These are phyloP conservation scores for Calonectria pteridis DNA, from an alignment of 2,329 filamentous ascomycete species.

Conservation along the genomic window DNA sequence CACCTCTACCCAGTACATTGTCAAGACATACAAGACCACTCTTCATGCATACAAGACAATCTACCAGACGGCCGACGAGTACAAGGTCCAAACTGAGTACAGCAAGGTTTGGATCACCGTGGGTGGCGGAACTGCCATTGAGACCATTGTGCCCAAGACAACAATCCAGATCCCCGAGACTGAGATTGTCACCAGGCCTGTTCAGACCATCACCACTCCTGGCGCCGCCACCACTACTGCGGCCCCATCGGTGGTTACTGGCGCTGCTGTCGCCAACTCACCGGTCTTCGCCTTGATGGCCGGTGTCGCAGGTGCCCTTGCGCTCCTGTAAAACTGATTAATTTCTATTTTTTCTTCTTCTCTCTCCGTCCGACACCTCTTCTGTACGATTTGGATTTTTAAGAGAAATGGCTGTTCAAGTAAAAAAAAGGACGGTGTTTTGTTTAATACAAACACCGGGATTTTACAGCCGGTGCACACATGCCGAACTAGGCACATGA, in stretches of 20 bases:
- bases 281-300: slow-evolving; percentile 53
- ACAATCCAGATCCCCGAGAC: slow-evolving; percentile 44
- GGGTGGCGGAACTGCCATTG: slow-evolving; percentile 40
- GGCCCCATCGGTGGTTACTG: slow-evolving; percentile 45
- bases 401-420: neutral
- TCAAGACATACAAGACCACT: slow-evolving; percentile 56
- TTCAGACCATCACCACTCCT: slow-evolving; percentile 35
- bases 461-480: neutral
- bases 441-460: neutral
- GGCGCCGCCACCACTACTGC: slow-evolving; percentile 32
- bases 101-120: slow-evolving; percentile 44
- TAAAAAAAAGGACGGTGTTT: neutral
- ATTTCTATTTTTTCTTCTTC: neutral
- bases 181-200: slow-evolving; percentile 37
- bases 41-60: slow-evolving; percentile 47
- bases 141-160: slow-evolving; percentile 48
- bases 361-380: neutral
- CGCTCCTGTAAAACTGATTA: slow-evolving; percentile 47
- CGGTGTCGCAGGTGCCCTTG: slow-evolving; percentile 53
- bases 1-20: slow-evolving; percentile 47
- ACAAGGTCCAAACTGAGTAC: slow-evolving; percentile 41
- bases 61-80: slow-evolving; percentile 37
- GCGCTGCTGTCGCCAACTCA: slow-evolving; percentile 48
- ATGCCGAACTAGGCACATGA: slow-evolving; percentile 5
- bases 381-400: neutral